phyloP scores from a whole-genome alignment of 108 stramenopile genomes.

The Skeletonema potamos region DNA sequence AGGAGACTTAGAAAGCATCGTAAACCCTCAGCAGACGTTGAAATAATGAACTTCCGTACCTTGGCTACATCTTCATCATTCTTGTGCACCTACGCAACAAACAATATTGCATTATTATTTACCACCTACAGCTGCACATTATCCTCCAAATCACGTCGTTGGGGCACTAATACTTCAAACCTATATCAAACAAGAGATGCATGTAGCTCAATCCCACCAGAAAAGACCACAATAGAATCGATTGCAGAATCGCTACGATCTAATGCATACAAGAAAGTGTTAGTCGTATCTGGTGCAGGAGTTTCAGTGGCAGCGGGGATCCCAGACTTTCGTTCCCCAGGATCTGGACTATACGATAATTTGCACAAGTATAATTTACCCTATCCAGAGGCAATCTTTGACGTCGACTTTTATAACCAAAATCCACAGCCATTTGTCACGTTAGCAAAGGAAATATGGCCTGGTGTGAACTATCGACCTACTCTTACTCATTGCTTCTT shows the following conservation, averaged over 20 bases:
- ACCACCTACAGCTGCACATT: too few species aligned
- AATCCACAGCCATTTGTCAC: constrained; percentile 76
- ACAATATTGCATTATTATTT: too few species aligned
- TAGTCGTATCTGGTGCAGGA: constrained; percentile 40
- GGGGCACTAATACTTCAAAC: background rate
- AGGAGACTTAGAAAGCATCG: too few species aligned
- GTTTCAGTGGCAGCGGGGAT: constrained; percentile 37
- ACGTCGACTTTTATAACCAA: constrained; percentile 78
- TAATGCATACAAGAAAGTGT: constrained; percentile 3
- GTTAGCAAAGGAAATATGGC: constrained; percentile 84
- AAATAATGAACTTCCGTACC: too few species aligned
- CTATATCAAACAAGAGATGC: constrained; percentile 10
- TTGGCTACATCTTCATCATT: too few species aligned
- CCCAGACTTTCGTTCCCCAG: constrained; percentile 40
- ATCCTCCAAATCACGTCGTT: too few species aligned
- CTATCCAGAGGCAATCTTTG: constrained; percentile 92
- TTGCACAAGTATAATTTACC: constrained; percentile 88
- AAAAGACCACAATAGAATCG: constrained; percentile 16
- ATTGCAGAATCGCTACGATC: constrained; percentile 19
- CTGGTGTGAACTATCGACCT: constrained; percentile 75
- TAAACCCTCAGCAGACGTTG: too few species aligned
- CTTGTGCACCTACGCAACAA: too few species aligned
- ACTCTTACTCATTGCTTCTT: constrained; percentile 91
- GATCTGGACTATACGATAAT: constrained; percentile 75
- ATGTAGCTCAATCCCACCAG: constrained; percentile 2